Percentiles rank a stretch among this genome's conserved stretches.
phyloP scores from a whole-genome alignment of 768 basidiomycete genomes.

The Tricholomella constricta region DNA sequence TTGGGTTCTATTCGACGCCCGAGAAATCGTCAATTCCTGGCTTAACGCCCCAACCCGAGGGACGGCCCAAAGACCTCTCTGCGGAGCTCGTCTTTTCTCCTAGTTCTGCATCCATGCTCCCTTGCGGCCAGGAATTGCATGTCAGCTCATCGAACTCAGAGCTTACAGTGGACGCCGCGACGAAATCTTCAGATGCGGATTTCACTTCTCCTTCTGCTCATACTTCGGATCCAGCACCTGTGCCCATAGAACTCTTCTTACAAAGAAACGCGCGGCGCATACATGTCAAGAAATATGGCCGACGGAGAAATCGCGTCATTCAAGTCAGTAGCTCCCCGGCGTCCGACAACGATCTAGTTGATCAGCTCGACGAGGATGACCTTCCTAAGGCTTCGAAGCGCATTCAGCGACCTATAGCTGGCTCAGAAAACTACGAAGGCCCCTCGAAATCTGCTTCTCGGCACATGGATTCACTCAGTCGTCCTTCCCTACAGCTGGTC shows the following conservation, averaged over 20 bases:
- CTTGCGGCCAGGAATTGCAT: no score
- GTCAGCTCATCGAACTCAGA: no score
- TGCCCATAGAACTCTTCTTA: conserved; percentile 35
- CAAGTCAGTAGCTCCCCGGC: conserved; percentile 10
- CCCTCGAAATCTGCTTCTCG: background rate
- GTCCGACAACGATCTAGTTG: background rate
- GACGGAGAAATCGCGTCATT: conserved; percentile 14
- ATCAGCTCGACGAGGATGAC: conserved; percentile 7
- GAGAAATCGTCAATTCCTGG: no score
- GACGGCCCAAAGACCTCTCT: no score
- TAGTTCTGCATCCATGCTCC: no score
- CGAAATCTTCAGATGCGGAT: background rate
- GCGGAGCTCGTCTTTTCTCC: no score
- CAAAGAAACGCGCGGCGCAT: conserved; percentile 17
- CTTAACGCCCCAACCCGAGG: no score
- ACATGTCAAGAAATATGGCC: conserved; percentile 22
- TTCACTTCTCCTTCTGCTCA: conserved; percentile 2
- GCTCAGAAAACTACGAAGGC: background rate
- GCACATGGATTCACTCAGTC: conserved; percentile 7
- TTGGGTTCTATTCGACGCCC: conserved; percentile 34
- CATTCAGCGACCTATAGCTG: background rate
- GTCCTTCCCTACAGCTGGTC: conserved; percentile 30
- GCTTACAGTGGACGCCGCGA: background rate
- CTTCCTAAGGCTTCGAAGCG: background rate
- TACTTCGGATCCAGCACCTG: conserved; percentile 12